A percentile compares a stretch with the other conserved stretches of the same genome.
phyloP scores from a whole-genome alignment of 164 flowering plant species.

The Nymphaea colorata region DNA sequence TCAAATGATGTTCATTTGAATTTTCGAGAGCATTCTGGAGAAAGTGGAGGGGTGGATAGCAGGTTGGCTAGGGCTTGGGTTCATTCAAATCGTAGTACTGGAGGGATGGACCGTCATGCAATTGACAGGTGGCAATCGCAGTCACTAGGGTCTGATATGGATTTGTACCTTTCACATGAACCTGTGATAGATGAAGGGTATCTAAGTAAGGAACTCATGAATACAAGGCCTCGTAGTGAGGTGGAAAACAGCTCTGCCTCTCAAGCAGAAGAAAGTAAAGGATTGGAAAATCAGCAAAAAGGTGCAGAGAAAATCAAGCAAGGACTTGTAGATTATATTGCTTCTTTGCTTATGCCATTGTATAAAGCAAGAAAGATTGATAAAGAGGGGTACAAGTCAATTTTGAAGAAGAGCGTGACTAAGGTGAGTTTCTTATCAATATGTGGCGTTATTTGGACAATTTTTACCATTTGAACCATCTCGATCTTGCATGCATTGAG shows the following conservation, averaged over 20 bases:
- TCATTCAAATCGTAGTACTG: constrained; percentile 36
- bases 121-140: constrained; percentile 98
- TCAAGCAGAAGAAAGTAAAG: constrained; percentile 46
- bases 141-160: constrained; percentile 77
- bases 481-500: not conserved
- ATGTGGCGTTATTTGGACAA: not conserved
- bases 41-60: constrained; percentile 66
- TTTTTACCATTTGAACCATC: not conserved
- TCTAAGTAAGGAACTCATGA: constrained; percentile 34
- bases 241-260: constrained; percentile 68
- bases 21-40: constrained; percentile 80
- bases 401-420: constrained; percentile 91
- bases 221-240: constrained; percentile 26
- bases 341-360: constrained; percentile 91
- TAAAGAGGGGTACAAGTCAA: constrained; percentile 85
- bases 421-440: constrained; percentile 33
- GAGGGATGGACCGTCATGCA: constrained; percentile 70
- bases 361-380: constrained; percentile 89
- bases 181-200: constrained; percentile 71
- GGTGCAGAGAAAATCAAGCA: constrained; percentile 74
- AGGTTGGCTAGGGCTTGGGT: constrained; percentile 88
- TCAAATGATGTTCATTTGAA: constrained; percentile 64
- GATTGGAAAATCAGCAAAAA: constrained; percentile 28
- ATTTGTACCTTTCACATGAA: constrained; percentile 27
- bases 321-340: constrained; percentile 84